phyloP scores from a whole-genome alignment of 768 basidiomycete species.

The Leccinum subtestaceum region DNA sequence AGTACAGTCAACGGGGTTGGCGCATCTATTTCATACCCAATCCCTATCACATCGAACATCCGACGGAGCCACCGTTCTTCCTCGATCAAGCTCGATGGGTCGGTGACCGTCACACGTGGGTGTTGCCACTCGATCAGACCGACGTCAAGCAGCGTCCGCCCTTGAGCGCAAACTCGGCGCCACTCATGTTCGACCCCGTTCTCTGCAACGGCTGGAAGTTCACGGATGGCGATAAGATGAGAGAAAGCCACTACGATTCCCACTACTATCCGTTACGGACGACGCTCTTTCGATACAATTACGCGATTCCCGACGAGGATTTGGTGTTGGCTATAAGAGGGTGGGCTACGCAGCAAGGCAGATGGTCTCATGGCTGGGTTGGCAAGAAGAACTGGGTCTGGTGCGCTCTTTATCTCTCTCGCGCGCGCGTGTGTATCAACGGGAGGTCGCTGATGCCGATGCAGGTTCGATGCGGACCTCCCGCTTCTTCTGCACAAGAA shows the following conservation, averaged over 20 bases:
- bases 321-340: not conserved
- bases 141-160: slow-evolving; percentile 12
- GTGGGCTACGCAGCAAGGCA: slow-evolving; percentile 15
- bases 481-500: slow-evolving; percentile 6
- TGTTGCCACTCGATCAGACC: slow-evolving; percentile 26
- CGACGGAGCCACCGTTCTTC: slow-evolving; percentile 17
- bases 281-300: slow-evolving; percentile 28
- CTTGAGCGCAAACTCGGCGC: slow-evolving; percentile 5
- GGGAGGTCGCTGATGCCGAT: not conserved
- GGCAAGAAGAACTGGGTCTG: slow-evolving; percentile 17
- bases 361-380: not conserved
- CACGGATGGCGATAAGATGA: accelerated
- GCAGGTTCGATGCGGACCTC: slow-evolving; percentile 24
- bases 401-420: slow-evolving; percentile 6
- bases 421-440: too few species aligned
- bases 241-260: not conserved
- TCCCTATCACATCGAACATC: not conserved
- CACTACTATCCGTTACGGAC: slow-evolving; percentile 6
- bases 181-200: slow-evolving; percentile 16
- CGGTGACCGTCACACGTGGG: slow-evolving; percentile 32
- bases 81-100: slow-evolving; percentile 27
- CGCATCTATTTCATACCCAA: not conserved
- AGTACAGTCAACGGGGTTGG: too few species aligned
- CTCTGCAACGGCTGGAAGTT: slow-evolving; percentile 21
- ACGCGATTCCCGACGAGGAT: slow-evolving; percentile 14